These are phyloP conservation scores for Prunus mume DNA, from an alignment of 306 rosid genomes.

Conservation along the genomic window DNA sequence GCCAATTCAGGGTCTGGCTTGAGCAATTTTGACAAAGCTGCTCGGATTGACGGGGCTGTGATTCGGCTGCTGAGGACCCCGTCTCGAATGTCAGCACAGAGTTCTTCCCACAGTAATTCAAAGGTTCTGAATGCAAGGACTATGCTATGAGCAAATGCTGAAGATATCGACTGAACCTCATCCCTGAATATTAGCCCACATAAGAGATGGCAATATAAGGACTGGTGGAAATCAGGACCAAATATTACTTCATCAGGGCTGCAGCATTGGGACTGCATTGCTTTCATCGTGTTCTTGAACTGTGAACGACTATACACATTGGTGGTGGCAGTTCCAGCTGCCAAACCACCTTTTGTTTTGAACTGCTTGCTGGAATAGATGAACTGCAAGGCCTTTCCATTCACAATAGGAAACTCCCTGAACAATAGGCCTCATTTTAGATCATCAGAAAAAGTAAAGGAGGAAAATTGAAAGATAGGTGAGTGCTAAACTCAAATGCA, in stretches of 20 bases:
- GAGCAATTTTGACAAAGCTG: constrained; percentile 64
- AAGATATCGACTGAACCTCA: constrained; percentile 54
- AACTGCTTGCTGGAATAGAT: constrained; percentile 78
- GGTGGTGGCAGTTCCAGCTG: constrained; percentile 86
- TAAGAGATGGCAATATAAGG: constrained; percentile 85
- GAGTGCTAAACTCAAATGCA: not conserved
- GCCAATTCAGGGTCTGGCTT: constrained; percentile 80
- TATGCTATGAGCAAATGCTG: constrained; percentile 84
- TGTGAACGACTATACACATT: constrained; percentile 46
- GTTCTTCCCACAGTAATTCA: constrained; percentile 77
- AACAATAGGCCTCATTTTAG: not conserved
- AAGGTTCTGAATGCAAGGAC: constrained; percentile 72
- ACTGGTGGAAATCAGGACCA: constrained; percentile 79
- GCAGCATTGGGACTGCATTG: constrained; percentile 52
- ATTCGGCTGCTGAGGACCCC: constrained; percentile 59
- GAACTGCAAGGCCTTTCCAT: constrained; percentile 77
- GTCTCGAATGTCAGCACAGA: constrained; percentile 52
- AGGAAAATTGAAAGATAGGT: not conserved
- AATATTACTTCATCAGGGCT: constrained; percentile 90
- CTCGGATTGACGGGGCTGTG: constrained; percentile 46
- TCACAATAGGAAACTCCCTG: constrained; percentile 71
- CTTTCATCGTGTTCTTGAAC: constrained; percentile 44
- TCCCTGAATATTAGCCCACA: constrained; percentile 71
- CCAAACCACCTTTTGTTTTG: constrained; percentile 68
- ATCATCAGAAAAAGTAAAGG: constrained; percentile 19